These are phyloP conservation scores for Penicillium daleae DNA, from an alignment of 495 filamentous ascomycete genomes.

Conservation along the genomic window DNA sequence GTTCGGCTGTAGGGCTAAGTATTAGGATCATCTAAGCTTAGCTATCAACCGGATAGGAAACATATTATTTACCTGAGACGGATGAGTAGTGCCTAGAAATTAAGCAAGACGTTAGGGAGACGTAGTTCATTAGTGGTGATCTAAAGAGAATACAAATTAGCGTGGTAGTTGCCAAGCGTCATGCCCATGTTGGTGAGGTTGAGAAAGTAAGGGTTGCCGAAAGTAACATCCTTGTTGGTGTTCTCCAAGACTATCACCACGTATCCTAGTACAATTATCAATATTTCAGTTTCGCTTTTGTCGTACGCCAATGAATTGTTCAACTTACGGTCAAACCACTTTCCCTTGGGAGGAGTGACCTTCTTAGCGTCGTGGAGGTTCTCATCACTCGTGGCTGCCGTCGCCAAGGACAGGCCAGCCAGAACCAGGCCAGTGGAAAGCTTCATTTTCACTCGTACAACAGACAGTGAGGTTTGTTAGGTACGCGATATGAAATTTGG, in stretches of 20 bases:
- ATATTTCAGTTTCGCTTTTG: too few relatives aligned
- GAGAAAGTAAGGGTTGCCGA: slow-evolving; percentile 16
- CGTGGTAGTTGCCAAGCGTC: slow-evolving; percentile 9
- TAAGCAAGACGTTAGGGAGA: background rate
- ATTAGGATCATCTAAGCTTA: background rate
- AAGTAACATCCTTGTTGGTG: slow-evolving; percentile 17
- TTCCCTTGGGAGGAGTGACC: slow-evolving; percentile 6
- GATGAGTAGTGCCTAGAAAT: slow-evolving; percentile 12
- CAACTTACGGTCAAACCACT: slow-evolving; percentile 19
- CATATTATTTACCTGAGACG: slow-evolving; percentile 10
- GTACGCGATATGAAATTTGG: too few relatives aligned
- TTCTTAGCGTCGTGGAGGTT: background rate
- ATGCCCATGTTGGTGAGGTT: slow-evolving; percentile 16
- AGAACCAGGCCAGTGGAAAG: too few relatives aligned
- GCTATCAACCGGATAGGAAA: too few relatives aligned
- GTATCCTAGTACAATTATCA: too few relatives aligned
- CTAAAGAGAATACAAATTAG: background rate
- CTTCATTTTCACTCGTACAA: too few relatives aligned
- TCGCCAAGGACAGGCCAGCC: too few relatives aligned
- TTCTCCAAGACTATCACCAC: slow-evolving; percentile 20
- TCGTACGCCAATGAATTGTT: too few relatives aligned
- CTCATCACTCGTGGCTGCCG: background rate
- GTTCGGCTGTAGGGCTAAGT: slow-evolving; percentile 11
- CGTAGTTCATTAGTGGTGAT: background rate
- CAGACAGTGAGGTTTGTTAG: too few relatives aligned